Percentiles rank a stretch among this genome's conserved stretches.
Evolutionary conservation across 2,329 filamentous ascomycete species (phyloP).

Genomic region (Aspergillus pseudoviridinutans): DNA sequence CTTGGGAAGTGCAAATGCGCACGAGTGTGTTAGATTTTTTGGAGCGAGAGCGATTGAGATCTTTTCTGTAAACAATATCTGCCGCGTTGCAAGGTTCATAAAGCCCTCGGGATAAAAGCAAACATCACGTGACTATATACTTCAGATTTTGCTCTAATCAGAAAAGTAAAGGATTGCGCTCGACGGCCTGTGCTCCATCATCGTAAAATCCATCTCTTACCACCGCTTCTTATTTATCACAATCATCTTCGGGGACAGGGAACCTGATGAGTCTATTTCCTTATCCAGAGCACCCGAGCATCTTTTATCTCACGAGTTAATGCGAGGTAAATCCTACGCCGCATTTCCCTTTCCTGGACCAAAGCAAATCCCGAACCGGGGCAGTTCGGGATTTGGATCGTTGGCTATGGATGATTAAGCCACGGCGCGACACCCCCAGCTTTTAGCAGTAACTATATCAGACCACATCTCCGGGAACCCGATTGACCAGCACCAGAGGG

Average conservation of each 20-base stretch:
- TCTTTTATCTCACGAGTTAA: slow-evolving; percentile 9
- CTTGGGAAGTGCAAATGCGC: too few species aligned
- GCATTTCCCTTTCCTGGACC: slow-evolving; percentile 7
- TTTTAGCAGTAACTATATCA: slow-evolving; percentile 23
- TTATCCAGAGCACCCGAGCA: neutral
- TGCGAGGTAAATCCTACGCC: slow-evolving; percentile 8
- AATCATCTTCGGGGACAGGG: neutral
- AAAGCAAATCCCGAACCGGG: slow-evolving; percentile 32
- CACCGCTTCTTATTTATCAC: too few species aligned
- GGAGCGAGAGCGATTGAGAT: neutral
- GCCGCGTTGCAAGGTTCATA: neutral
- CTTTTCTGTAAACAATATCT: neutral
- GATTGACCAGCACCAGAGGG: slow-evolving; percentile 8
- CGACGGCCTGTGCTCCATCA: too few species aligned
- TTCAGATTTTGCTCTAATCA: neutral
- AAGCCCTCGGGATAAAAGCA: neutral
- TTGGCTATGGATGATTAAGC: slow-evolving; percentile 28
- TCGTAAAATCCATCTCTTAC: too few species aligned
- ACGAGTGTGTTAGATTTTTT: too few species aligned
- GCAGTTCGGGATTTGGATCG: slow-evolving; percentile 32
- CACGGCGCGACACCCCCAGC: slow-evolving; percentile 12
- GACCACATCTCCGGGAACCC: slow-evolving; percentile 18
- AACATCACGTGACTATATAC: neutral
- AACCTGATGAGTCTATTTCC: neutral
- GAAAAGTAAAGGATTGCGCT: too few species aligned